These are phyloP conservation scores for Cyclotella kingstonii DNA, from an alignment of 108 stramenopile genomes.

Conservation along the genomic window DNA sequence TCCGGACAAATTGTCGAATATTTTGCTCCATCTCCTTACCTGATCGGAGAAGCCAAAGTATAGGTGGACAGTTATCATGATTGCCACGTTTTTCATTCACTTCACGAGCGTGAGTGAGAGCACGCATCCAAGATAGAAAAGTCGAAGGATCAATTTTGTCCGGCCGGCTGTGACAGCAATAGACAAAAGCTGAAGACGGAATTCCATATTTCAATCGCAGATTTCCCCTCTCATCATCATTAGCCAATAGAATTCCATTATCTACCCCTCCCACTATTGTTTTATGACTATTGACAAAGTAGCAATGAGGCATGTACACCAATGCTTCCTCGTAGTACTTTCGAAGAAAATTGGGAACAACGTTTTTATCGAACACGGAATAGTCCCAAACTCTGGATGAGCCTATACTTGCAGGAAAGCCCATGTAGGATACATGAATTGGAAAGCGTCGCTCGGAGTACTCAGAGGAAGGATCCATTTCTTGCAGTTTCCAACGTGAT, in stretches of 20 bases:
- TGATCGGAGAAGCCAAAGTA: constrained; percentile 81
- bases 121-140: constrained; percentile 69
- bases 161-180: constrained; percentile 81
- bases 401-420: constrained; percentile 79
- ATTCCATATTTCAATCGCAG: constrained; percentile 64
- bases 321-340: constrained; percentile 64
- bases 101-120: constrained; percentile 50
- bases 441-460: constrained; percentile 20
- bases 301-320: constrained; percentile 81
- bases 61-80: constrained; percentile 21
- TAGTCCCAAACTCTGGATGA: constrained; percentile 70
- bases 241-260: constrained; percentile 41
- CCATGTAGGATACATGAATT: constrained; percentile 70
- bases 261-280: constrained; percentile 42
- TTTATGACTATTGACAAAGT: constrained; percentile 86
- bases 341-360: constrained; percentile 55
- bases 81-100: constrained; percentile 5
- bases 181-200: constrained; percentile 67
- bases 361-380: constrained; percentile 62
- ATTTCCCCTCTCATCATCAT: constrained; percentile 33
- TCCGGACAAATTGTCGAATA: constrained; percentile 49
- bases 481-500: constrained; percentile 35
- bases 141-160: constrained; percentile 88
- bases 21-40: constrained; percentile 74
- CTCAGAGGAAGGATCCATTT: constrained; percentile 27